Evolutionary conservation across 2,329 filamentous ascomycete genomes (phyloP).

Genomic region (Penicillium griseofulvum): DNA sequence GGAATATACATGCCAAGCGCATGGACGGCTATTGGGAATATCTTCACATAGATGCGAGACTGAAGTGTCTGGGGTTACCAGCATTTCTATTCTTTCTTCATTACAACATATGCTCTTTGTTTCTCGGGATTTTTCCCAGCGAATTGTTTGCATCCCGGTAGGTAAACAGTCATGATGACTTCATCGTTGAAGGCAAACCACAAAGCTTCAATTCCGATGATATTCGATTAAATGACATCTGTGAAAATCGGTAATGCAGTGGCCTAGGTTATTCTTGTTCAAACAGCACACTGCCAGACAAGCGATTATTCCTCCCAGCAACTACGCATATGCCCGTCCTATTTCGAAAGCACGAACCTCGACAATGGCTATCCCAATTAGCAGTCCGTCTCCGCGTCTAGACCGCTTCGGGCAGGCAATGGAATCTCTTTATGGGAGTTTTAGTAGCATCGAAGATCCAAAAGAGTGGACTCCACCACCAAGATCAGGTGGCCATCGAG

Average conservation of each 20-base stretch:
- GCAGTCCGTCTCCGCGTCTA: slow-evolving; percentile 25
- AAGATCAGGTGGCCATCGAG: slow-evolving; percentile 54
- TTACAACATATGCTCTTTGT: not conserved
- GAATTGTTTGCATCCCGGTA: slow-evolving; percentile 23
- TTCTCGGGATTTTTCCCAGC: slow-evolving; percentile 1
- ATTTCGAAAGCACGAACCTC: not conserved
- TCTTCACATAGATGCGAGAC: not conserved
- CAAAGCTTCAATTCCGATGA: not conserved
- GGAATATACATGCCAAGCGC: slow-evolving; percentile 3
- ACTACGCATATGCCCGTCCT: not conserved
- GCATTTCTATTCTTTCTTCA: not conserved
- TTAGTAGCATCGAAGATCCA: slow-evolving; percentile 32
- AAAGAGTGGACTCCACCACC: slow-evolving; percentile 50
- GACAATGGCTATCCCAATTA: slow-evolving; percentile 20
- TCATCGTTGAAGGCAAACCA: slow-evolving; percentile 18
- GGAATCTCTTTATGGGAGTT: slow-evolving; percentile 42
- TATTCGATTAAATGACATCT: not conserved
- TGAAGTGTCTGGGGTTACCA: not conserved
- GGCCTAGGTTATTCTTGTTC: not conserved
- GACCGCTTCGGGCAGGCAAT: slow-evolving; percentile 37
- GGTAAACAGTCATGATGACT: slow-evolving; percentile 32
- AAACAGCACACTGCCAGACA: not conserved
- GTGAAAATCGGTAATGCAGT: not conserved
- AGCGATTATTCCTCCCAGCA: not conserved
- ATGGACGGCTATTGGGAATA: slow-evolving; percentile 3